phyloP scores from a whole-genome alignment of 352 stramenopile species.

The Pythium periplocum region DNA sequence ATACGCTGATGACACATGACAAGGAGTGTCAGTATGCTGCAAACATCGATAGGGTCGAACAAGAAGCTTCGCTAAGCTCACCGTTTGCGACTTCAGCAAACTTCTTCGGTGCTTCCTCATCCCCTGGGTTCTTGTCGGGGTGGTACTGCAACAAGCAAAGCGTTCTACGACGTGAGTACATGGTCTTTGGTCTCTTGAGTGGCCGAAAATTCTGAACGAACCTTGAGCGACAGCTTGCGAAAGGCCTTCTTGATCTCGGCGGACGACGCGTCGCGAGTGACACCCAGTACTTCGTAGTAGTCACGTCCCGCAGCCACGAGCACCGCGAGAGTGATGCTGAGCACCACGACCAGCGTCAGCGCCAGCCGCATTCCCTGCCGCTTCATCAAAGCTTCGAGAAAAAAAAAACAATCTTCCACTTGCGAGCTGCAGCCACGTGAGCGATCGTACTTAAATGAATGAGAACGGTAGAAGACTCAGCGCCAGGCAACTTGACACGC shows the following conservation, averaged over 20 bases:
- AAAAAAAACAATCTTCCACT: no score
- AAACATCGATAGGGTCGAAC: neutral
- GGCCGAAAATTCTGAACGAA: conserved; percentile 9
- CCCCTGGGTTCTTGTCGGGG: conserved; percentile 87
- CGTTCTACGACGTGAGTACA: neutral
- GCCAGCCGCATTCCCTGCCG: neutral
- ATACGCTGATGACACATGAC: conserved; percentile 56
- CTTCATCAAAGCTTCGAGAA: no score
- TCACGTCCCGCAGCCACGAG: conserved; percentile 33
- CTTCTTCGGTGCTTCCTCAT: conserved; percentile 78
- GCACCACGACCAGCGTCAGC: conserved; percentile 26
- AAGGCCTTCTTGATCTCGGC: conserved; percentile 83
- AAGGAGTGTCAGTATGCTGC: neutral
- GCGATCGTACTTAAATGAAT: no score
- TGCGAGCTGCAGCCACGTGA: no score
- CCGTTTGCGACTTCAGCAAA: conserved; percentile 83
- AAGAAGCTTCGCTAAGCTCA: conserved; percentile 15
- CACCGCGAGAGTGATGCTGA: conserved; percentile 1
- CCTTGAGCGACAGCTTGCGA: conserved; percentile 87
- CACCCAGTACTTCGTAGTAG: conserved; percentile 73
- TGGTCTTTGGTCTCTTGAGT: neutral
- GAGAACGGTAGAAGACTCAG: no score
- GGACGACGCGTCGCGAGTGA: conserved; percentile 52
- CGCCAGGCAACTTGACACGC: no score
- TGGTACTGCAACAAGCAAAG: conserved; percentile 45